Conservation (phyloP, 2,329 filamentous ascomycete species). For the Thielaviopsis euricoi region DNA sequence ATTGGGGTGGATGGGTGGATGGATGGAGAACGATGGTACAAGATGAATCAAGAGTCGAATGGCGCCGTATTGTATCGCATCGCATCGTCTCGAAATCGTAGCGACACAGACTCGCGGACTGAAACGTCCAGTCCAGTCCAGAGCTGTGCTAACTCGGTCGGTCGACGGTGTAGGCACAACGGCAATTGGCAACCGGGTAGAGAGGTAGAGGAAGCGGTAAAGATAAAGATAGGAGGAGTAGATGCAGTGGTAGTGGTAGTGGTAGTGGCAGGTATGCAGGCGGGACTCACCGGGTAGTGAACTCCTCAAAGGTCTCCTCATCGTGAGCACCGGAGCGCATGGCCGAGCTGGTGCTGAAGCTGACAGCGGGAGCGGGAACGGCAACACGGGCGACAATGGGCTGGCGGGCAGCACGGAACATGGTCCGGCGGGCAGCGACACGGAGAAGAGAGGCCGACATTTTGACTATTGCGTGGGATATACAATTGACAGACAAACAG, state of each 20-base stretch:
- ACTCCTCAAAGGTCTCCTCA: constrained; percentile 98
- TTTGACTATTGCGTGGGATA: constrained; percentile 15
- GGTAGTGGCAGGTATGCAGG: background rate
- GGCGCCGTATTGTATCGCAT: background rate
- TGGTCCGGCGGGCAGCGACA: constrained; percentile 50
- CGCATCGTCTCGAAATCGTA: background rate
- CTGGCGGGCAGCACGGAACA: constrained; percentile 47
- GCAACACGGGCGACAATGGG: constrained; percentile 39
- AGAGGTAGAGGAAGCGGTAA: background rate
- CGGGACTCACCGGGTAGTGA: constrained; percentile 63
- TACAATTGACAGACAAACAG: background rate
- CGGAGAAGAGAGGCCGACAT: constrained; percentile 59
- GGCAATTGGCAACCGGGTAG: background rate
- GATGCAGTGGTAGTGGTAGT: too few relatives aligned
- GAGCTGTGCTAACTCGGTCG: too few relatives aligned
- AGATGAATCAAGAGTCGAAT: background rate
- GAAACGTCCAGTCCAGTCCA: too few relatives aligned
- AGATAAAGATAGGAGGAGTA: too few relatives aligned
- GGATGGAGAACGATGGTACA: background rate
- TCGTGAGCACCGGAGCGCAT: constrained; percentile 46
- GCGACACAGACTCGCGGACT: background rate
- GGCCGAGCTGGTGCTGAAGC: constrained; percentile 44
- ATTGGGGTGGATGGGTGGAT: background rate
- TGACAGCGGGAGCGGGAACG: constrained; percentile 29
- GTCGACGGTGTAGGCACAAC: too few relatives aligned